Percentiles rank a stretch among this genome's conserved stretches.
Evolutionary conservation across 83 land plant genomes (phyloP).

Genomic region (Thuja plicata): DNA sequence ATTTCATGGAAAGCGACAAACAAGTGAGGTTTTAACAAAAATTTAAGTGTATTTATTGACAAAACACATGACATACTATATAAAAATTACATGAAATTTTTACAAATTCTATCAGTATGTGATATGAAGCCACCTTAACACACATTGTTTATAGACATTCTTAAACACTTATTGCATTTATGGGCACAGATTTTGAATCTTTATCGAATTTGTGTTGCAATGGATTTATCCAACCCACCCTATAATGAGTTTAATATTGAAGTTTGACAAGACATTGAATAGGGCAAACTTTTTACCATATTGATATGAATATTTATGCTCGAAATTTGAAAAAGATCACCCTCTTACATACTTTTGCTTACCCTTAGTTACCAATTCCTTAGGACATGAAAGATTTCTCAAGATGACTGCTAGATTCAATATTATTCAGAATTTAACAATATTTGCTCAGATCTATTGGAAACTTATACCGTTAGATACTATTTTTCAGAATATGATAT

Average conservation of each 20-base stretch:
- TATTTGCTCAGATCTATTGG: not conserved
- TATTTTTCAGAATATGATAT: too few species aligned
- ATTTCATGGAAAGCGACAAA: too few species aligned
- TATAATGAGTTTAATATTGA: not conserved
- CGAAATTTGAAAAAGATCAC: not conserved
- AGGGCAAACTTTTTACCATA: not conserved
- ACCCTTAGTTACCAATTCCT: not conserved
- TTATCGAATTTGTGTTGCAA: not conserved
- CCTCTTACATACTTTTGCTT: not conserved
- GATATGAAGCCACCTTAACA: not conserved
- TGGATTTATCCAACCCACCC: not conserved
- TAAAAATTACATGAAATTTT: not conserved
- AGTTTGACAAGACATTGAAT: not conserved
- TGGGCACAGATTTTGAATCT: not conserved
- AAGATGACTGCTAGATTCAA: not conserved
- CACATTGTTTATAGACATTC: not conserved
- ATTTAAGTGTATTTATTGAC: too few species aligned
- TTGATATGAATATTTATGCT: not conserved
- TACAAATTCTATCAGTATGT: not conserved
- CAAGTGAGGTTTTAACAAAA: too few species aligned
- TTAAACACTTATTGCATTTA: not conserved
- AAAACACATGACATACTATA: too few species aligned
- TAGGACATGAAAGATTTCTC: not conserved
- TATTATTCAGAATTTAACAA: not conserved
- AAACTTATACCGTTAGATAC: not conserved